These are phyloP conservation scores for Calonectria henricotiae DNA, from an alignment of 2,329 filamentous ascomycete species.

Conservation along the genomic window DNA sequence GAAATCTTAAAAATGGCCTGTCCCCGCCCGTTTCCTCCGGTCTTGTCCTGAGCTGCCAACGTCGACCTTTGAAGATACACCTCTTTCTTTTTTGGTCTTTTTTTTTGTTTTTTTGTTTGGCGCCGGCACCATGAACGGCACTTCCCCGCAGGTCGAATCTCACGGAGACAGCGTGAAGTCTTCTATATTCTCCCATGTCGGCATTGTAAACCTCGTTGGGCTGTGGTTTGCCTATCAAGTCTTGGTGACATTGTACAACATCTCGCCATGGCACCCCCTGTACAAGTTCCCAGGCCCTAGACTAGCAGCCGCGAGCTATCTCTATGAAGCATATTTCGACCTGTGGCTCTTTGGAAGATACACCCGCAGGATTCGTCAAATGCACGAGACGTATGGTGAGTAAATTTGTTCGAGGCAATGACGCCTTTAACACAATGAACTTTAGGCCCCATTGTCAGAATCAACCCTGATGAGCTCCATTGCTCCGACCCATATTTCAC, in stretches of 20 bases:
- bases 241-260: constrained; percentile 1
- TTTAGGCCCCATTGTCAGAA: constrained; percentile 59
- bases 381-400: constrained; percentile 27
- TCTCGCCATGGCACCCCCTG: constrained; percentile 11
- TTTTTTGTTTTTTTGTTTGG: background rate
- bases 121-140: constrained; percentile 9
- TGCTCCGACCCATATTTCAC: constrained; percentile 57
- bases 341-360: constrained; percentile 4
- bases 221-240: constrained; percentile 4
- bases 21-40: background rate
- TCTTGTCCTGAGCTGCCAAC: background rate
- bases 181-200: background rate
- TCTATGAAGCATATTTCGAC: constrained; percentile 17
- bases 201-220: constrained; percentile 10
- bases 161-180: constrained; percentile 2
- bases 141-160: constrained; percentile 6
- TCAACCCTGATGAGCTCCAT: constrained; percentile 60
- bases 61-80: background rate
- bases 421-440: background rate
- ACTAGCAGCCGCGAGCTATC: background rate
- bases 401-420: background rate
- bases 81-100: too few species aligned
- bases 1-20: constrained; percentile 5
- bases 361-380: constrained; percentile 10
- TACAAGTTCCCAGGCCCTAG: constrained; percentile 12